These are phyloP conservation scores for Curvularia eragrostidis DNA, from an alignment of 2,329 filamentous ascomycete genomes.

Conservation along the genomic window DNA sequence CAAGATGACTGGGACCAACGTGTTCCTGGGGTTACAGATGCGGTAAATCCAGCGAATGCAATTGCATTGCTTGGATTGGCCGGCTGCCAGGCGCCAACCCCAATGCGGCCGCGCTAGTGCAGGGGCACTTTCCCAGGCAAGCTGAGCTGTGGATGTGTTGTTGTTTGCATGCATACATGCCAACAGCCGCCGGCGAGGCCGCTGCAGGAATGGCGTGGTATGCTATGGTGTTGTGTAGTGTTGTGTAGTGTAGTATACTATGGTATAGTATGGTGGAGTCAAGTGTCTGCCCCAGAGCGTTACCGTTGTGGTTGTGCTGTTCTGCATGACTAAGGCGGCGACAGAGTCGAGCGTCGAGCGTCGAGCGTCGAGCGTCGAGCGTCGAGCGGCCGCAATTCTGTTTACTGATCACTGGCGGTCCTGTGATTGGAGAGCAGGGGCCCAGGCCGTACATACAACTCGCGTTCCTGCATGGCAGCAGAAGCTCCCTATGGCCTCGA, in stretches of 20 bases:
- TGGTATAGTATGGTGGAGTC: too few relatives aligned
- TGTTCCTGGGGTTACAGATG: constrained; percentile 7
- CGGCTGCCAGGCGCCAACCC: constrained; percentile 10
- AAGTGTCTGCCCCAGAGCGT: neutral
- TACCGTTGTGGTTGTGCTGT: neutral
- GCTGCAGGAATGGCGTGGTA: too few relatives aligned
- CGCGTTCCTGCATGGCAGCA: constrained; percentile 20
- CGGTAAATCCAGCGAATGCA: constrained; percentile 14
- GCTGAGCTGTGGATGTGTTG: constrained; percentile 22
- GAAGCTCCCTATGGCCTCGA: constrained; percentile 17
- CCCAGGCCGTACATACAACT: constrained; percentile 19
- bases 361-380: too few relatives aligned
- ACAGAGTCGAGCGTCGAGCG: neutral
- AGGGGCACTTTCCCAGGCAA: constrained; percentile 20
- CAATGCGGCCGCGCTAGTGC: constrained; percentile 18
- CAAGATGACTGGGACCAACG: constrained; percentile 9
- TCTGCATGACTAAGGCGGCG: neutral
- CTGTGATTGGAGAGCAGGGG: neutral
- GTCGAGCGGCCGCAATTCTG: neutral
- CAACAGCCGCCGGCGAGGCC: neutral
- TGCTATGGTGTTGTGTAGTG: too few relatives aligned
- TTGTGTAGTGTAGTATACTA: too few relatives aligned
- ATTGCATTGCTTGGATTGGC: constrained; percentile 9
- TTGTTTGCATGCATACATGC: neutral
- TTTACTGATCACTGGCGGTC: constrained; percentile 21